A percentile compares a stretch with the other conserved stretches of the same genome.
Conservation (phyloP, 352 stramenopile species). For the Phytopythium litorale region DNA sequence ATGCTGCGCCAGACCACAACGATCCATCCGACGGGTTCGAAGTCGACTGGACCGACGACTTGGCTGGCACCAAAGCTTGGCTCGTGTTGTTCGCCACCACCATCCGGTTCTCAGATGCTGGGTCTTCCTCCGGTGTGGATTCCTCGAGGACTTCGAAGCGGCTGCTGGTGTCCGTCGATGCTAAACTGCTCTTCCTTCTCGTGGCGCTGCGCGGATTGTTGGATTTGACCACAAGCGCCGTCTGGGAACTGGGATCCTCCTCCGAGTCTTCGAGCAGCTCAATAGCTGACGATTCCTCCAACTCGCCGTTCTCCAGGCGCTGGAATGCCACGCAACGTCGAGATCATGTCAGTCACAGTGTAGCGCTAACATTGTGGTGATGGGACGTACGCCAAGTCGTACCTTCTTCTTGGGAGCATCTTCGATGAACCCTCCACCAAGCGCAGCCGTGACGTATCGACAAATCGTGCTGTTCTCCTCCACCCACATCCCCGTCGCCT, state of each 20-base stretch:
- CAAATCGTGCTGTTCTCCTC: conserved; percentile 84
- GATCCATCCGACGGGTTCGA: conserved; percentile 2
- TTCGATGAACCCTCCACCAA: conserved; percentile 67
- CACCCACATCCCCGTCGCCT: conserved; percentile 81
- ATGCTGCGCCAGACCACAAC: conserved; percentile 37
- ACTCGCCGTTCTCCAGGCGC: conserved; percentile 18
- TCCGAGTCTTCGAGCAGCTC: conserved; percentile 33
- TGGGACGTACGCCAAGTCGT: neutral
- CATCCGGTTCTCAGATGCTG: conserved; percentile 34
- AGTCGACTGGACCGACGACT: conserved; percentile 1
- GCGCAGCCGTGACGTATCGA: conserved; percentile 61
- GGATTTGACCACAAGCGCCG: conserved; percentile 6
- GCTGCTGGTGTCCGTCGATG: conserved; percentile 3
- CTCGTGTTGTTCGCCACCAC: conserved; percentile 28
- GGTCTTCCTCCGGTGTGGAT: conserved; percentile 24
- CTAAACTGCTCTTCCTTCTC: neutral
- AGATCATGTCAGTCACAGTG: neutral
- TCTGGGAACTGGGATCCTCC: neutral
- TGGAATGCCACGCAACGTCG: neutral
- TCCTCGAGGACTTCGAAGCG: conserved; percentile 37
- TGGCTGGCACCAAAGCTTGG: conserved; percentile 15
- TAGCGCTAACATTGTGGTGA: neutral
- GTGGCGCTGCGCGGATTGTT: conserved; percentile 1
- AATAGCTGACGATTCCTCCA: conserved; percentile 30
- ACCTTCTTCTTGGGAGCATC: conserved; percentile 28